Base-by-base conservation (phyloP, 1,284 basidiomycete species). In the Schizopora paradoxa region DNA sequence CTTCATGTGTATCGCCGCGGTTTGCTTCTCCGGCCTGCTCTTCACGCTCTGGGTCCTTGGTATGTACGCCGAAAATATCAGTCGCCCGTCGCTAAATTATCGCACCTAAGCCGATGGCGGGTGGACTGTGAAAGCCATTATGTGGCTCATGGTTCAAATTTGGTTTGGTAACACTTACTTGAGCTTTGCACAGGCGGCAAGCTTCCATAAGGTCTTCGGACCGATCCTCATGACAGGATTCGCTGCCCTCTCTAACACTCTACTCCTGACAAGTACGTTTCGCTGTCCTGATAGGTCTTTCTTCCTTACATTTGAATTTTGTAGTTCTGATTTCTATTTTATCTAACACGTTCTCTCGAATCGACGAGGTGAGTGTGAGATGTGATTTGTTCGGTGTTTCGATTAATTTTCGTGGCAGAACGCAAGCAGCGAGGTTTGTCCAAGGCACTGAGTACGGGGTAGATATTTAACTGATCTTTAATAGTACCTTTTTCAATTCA, bases 151-250 rank as follows among this genome's bases (percentile, higher is more conserved):
- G 78, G 72, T 84, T 1, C 79, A 88, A 52, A 89, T 91, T 34
- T 90, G 86, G 86, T 87, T 88, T 52, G 90, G 86, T 1, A 87
- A 85, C 57, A 85, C 80, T 1, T 85, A 74, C 56, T 67, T 89
- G 16, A 84, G 80, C 51, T 88, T 86, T 57, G 69, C 56, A 18
- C 77, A 74, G 60, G 86, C 83, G 8, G 69, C 73, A 43, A 85
- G 79, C 47, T 93, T 93, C 63, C 90, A 94, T 60, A 86, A 86
- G 2, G 51, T 89, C 4, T 83, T 88, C 51, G 91, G 91, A 1
- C 91, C 91, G 0, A 79, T 92, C 43, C 69, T 95, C 41, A 89
- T 95, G 77, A 86, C 82, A 8, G 68, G 74, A 13, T 97, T 92
- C 61, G 89, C 91, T 45, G 88, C 85, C 0, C 60, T 91, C 37